phyloP scores from a whole-genome alignment of 371 early-diverging fungal species.

The Nosema bombycis region DNA sequence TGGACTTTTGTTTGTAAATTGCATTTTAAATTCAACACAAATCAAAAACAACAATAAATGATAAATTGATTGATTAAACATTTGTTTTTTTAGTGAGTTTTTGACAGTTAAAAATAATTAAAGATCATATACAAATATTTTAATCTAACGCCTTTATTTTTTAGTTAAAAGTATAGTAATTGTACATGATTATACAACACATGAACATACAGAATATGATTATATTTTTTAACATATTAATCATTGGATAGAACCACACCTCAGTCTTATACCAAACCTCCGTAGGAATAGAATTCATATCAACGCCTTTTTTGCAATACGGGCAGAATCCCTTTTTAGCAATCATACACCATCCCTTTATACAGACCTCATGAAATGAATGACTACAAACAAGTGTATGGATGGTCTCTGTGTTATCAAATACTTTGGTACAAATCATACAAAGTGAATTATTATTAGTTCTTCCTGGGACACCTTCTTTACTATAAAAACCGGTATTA shows the following conservation, averaged over 20 bases:
- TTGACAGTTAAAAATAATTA: too few species aligned
- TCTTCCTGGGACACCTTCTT: constrained; percentile 51
- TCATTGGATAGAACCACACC: constrained; percentile 56
- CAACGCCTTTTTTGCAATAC: constrained; percentile 70
- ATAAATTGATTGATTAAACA: too few species aligned
- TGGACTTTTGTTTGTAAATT: too few species aligned
- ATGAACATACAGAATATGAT: constrained; percentile 60
- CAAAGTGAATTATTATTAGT: constrained; percentile 42
- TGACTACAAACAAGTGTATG: constrained; percentile 63
- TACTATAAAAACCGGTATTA: constrained; percentile 55
- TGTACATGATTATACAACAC: constrained; percentile 38
- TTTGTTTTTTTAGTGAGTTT: too few species aligned
- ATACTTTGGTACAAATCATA: constrained; percentile 52
- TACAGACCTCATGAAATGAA: constrained; percentile 74
- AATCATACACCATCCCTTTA: constrained; percentile 82
- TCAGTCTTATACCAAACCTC: constrained; percentile 62
- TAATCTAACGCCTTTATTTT: neutral
- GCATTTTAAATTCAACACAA: too few species aligned
- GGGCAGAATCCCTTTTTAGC: constrained; percentile 86
- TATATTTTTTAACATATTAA: constrained; percentile 57
- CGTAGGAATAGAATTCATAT: constrained; percentile 37
- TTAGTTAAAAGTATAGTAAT: neutral
- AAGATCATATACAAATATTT: too few species aligned
- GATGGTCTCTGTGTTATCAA: constrained; percentile 42
- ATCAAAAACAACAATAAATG: too few species aligned